A percentile compares a stretch with the other conserved stretches of the same genome.
phyloP scores from a whole-genome alignment of 306 rosid genomes.

The Fagus crenata region DNA sequence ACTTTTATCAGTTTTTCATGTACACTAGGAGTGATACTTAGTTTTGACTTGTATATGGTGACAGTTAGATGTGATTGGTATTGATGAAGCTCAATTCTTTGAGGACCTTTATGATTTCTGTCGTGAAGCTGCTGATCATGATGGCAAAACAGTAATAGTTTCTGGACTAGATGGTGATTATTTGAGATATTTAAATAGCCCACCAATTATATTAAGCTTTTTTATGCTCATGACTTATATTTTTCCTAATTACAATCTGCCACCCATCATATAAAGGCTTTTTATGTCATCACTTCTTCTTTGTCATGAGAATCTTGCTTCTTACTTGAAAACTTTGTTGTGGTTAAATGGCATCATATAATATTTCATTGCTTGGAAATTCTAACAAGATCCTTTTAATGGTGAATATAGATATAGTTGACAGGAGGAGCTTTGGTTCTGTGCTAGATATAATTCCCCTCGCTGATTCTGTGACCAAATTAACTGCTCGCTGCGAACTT shows the following conservation, averaged over 20 bases:
- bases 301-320: neutral
- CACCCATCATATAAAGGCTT: neutral
- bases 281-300: neutral
- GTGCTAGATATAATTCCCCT: constrained; percentile 65
- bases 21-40: neutral
- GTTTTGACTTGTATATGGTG: constrained; percentile 21
- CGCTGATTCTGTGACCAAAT: constrained; percentile 80
- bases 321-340: too few species aligned
- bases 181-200: constrained; percentile 46
- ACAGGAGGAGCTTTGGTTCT: constrained; percentile 88
- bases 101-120: constrained; percentile 87
- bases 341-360: neutral
- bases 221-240: neutral
- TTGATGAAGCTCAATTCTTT: constrained; percentile 93
- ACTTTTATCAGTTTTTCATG: neutral
- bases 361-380: constrained; percentile 13
- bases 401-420: constrained; percentile 18
- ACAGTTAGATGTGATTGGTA: constrained; percentile 89
- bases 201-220: constrained; percentile 1
- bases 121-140: constrained; percentile 81
- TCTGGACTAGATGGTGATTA: constrained; percentile 96
- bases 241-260: neutral
- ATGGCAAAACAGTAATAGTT: constrained; percentile 73
- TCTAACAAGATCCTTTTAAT: constrained; percentile 14
- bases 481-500: constrained; percentile 82